A percentile compares a stretch with the other conserved stretches of the same genome.
Evolutionary conservation across 441 rosid genomes (phyloP).

Genomic region (Viola pubescens): DNA sequence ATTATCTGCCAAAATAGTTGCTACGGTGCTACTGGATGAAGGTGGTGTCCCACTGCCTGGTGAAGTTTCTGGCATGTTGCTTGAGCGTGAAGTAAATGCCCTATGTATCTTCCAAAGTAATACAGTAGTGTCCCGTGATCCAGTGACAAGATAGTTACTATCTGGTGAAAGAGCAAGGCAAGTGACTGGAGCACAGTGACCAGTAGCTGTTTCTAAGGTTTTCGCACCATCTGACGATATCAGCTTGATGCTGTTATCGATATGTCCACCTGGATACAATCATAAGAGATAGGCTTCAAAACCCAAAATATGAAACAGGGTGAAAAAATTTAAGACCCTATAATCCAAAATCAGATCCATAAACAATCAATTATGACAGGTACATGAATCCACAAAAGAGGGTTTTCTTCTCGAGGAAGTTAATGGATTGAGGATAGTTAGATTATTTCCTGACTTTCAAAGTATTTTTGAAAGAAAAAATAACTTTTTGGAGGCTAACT

Average conservation of each 20-base stretch:
- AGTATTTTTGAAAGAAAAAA: too few relatives aligned
- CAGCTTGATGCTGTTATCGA: constrained; percentile 83
- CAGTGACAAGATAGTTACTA: constrained; percentile 82
- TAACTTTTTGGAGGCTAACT: too few relatives aligned
- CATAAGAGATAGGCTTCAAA: constrained; percentile 5
- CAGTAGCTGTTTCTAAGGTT: constrained; percentile 79
- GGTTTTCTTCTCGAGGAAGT: too few relatives aligned
- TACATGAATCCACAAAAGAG: too few relatives aligned
- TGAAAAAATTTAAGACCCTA: too few relatives aligned
- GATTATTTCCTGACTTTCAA: too few relatives aligned
- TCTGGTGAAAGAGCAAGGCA: constrained; percentile 92
- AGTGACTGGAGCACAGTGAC: constrained; percentile 97
- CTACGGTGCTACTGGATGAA: constrained; percentile 35
- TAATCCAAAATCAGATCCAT: background rate
- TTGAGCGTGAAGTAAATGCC: constrained; percentile 42
- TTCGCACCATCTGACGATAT: constrained; percentile 87
- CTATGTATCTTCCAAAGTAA: constrained; percentile 88
- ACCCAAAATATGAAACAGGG: too few relatives aligned
- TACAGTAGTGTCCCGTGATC: constrained; percentile 82
- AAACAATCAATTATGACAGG: background rate
- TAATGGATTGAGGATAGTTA: too few relatives aligned
- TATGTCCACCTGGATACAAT: constrained; percentile 77
- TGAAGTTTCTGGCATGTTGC: constrained; percentile 49
- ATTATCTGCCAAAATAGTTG: constrained; percentile 51
- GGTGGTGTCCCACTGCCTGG: constrained; percentile 36